Conservation (phyloP, 1,139 yeast genomes). For the Kurtzmaniella quercitrusa region DNA sequence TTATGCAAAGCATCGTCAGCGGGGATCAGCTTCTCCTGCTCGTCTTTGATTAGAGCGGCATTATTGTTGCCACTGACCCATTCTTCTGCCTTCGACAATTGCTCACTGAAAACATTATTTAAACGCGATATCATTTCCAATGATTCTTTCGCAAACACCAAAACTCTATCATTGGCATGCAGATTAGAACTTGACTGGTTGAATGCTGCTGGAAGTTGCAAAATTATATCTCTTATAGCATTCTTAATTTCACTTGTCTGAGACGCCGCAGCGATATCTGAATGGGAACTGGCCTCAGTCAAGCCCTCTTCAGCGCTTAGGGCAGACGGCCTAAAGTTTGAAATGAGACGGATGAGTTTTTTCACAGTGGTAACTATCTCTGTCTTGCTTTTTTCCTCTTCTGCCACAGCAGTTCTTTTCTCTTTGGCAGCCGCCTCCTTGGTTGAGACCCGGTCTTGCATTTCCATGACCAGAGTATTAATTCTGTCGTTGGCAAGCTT, state of each 20-base stretch:
- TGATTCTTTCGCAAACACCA: constrained; percentile 83
- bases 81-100: constrained; percentile 74
- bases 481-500: constrained; percentile 75
- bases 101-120: constrained; percentile 79
- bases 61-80: constrained; percentile 58
- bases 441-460: constrained; percentile 44
- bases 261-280: not conserved
- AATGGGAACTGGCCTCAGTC: constrained; percentile 3
- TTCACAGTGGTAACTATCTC: constrained; percentile 88
- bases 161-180: constrained; percentile 57
- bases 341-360: constrained; percentile 79
- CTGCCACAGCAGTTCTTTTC: constrained; percentile 13
- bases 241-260: constrained; percentile 37
- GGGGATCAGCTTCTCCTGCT: constrained; percentile 1
- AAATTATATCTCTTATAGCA: constrained; percentile 74
- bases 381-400: constrained; percentile 49
- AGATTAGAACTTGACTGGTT: constrained; percentile 28
- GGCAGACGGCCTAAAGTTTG: constrained; percentile 81
- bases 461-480: constrained; percentile 55
- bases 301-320: constrained; percentile 19
- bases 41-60: not conserved
- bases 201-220: constrained; percentile 58
- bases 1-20: not conserved
- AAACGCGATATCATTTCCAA: constrained; percentile 83
- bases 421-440: constrained; percentile 15